A percentile compares a stretch with the other conserved stretches of the same genome.
These are phyloP conservation scores for Pyricularia sp. DNA, from an alignment of 2,329 filamentous ascomycete species.

Conservation along the genomic window DNA sequence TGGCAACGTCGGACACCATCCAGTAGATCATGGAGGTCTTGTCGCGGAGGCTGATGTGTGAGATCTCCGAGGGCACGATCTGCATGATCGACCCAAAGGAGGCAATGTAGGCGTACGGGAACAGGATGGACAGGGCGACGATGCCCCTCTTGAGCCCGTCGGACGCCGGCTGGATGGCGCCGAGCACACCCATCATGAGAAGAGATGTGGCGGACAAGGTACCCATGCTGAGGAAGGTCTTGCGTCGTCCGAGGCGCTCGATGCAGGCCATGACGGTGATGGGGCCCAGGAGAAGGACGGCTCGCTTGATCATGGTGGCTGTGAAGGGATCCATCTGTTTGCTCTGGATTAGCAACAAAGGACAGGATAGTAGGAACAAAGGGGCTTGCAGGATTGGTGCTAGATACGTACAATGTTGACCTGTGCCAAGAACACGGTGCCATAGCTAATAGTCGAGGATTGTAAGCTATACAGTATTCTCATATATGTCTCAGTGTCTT, in stretches of 20 bases:
- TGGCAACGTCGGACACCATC: slow-evolving; percentile 12
- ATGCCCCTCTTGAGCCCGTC: slow-evolving; percentile 3
- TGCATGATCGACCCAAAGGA: slow-evolving; percentile 4
- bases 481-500: not conserved
- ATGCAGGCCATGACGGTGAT: slow-evolving; percentile 3
- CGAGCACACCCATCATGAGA: slow-evolving; percentile 1
- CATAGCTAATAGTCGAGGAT: not conserved
- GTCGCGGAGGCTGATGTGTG: slow-evolving; percentile 5
- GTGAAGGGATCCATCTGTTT: slow-evolving; percentile 3
- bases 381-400: not conserved
- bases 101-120: slow-evolving; percentile 2
- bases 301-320: slow-evolving; percentile 3
- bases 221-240: not conserved
- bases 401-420: not conserved
- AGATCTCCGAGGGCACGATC: slow-evolving; percentile 5
- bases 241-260: slow-evolving; percentile 3
- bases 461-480: not conserved
- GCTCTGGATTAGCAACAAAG: not conserved
- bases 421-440: slow-evolving; percentile 1
- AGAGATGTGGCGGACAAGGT: slow-evolving; percentile 1
- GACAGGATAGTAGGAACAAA: not conserved
- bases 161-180: not conserved
- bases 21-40: slow-evolving; percentile 5
- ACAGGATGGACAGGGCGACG: slow-evolving; percentile 4
- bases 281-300: slow-evolving; percentile 2